Percentiles rank a stretch among this genome's conserved stretches.
These are phyloP conservation scores for Beta corolliflora DNA, from an alignment of 179 eudicot genomes.

Conservation along the genomic window DNA sequence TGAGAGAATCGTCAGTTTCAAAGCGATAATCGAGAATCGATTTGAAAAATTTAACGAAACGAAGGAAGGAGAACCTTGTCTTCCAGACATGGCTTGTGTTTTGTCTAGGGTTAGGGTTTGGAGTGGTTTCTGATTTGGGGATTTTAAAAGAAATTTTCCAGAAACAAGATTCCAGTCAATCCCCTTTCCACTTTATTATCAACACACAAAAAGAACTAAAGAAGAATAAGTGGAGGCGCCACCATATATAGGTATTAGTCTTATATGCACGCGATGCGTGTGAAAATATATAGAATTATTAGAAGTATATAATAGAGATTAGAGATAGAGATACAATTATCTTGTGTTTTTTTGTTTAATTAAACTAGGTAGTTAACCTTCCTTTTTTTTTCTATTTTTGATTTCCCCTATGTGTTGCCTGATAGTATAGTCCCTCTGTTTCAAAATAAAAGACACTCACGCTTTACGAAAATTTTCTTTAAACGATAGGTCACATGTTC, in stretches of 20 bases:
- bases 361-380: too few relatives aligned
- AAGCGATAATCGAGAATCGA: neutral
- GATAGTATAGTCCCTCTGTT: too few relatives aligned
- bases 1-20: slow-evolving; percentile 4
- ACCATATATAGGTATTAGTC: neutral
- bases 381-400: too few relatives aligned
- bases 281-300: too few relatives aligned
- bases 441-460: too few relatives aligned
- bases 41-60: neutral
- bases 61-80: slow-evolving; percentile 48
- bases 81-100: slow-evolving; percentile 53
- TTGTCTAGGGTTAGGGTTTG: slow-evolving; percentile 53
- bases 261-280: too few relatives aligned
- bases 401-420: too few relatives aligned
- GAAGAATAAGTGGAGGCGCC: neutral
- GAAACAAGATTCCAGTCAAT: neutral
- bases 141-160: neutral
- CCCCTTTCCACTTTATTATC: neutral
- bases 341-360: too few relatives aligned
- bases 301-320: too few relatives aligned
- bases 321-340: too few relatives aligned
- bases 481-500: too few relatives aligned
- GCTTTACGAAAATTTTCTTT: too few relatives aligned
- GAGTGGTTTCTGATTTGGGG: slow-evolving; percentile 19
- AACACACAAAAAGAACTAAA: neutral